Evolutionary conservation across 192 early-diverging fungal genomes (phyloP).

Genomic region (Coemansia sp.): DNA sequence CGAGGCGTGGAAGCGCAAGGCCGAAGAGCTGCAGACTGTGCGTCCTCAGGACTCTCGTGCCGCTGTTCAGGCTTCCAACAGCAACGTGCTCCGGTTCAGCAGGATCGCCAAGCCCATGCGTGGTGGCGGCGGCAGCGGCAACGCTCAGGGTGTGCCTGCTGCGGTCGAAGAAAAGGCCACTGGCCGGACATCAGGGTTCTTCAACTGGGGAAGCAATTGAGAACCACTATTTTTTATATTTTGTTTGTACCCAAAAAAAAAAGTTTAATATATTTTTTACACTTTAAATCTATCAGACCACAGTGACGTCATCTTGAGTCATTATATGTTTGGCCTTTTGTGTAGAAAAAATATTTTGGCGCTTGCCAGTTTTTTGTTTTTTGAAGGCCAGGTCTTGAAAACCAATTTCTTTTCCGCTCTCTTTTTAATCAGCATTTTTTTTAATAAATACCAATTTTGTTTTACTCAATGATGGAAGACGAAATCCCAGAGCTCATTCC

Average conservation of each 20-base stretch:
- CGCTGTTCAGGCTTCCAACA: conserved; percentile 15
- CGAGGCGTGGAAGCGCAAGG: conserved; percentile 74
- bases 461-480: conserved; percentile 35
- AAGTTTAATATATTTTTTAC: background rate
- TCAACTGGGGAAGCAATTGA: conserved; percentile 43
- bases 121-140: conserved; percentile 65
- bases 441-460: background rate
- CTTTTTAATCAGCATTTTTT: background rate
- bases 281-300: background rate
- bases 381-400: no score
- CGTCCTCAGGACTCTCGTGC: conserved; percentile 22
- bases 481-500: conserved; percentile 43
- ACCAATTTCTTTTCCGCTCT: background rate
- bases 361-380: no score
- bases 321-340: no score
- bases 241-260: background rate
- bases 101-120: conserved; percentile 91
- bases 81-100: conserved; percentile 61
- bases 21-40: conserved; percentile 61
- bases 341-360: no score
- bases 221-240: background rate
- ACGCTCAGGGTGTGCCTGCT: conserved; percentile 8
- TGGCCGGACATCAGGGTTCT: conserved; percentile 33
- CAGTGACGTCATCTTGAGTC: background rate
- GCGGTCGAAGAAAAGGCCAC: conserved; percentile 33